phyloP scores from a whole-genome alignment of 2,329 filamentous ascomycete genomes.

The Nemania sp. region DNA sequence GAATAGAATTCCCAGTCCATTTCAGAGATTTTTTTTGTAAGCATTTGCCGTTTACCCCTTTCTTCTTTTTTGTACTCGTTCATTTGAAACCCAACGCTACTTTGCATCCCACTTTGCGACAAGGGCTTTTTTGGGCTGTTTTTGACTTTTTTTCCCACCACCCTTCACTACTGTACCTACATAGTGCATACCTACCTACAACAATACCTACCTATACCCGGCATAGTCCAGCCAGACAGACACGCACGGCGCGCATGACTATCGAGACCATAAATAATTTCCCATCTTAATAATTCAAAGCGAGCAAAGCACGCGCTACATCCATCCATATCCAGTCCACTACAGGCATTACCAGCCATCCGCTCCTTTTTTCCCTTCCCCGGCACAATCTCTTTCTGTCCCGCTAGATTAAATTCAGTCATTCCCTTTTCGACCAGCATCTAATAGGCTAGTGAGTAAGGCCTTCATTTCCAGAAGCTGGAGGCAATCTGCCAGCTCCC shows the following conservation, averaged over 20 bases:
- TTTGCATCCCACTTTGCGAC: slow-evolving; percentile 21
- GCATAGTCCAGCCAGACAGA: slow-evolving; percentile 6
- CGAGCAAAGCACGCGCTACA: slow-evolving; percentile 20
- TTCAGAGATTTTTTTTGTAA: slow-evolving; percentile 23
- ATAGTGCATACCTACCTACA: slow-evolving; percentile 9
- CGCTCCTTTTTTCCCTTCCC: slow-evolving; percentile 42
- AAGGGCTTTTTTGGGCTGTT: slow-evolving; percentile 32
- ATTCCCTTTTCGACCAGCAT: slow-evolving; percentile 50
- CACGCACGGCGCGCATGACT: slow-evolving; percentile 36
- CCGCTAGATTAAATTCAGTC: slow-evolving; percentile 47
- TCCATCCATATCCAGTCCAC: slow-evolving; percentile 12
- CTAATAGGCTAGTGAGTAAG: slow-evolving; percentile 52
- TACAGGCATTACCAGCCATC: slow-evolving; percentile 39
- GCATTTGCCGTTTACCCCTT: slow-evolving; percentile 20
- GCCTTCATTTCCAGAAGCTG: slow-evolving; percentile 53
- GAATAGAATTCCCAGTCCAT: slow-evolving; percentile 29
- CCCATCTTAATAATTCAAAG: slow-evolving; percentile 32
- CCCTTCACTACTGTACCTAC: neutral
- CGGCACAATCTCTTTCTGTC: slow-evolving; percentile 39
- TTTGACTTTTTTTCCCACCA: neutral
- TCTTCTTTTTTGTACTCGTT: slow-evolving; percentile 32
- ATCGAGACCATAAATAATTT: slow-evolving; percentile 40
- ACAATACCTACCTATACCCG: neutral
- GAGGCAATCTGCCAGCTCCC: slow-evolving; percentile 49
- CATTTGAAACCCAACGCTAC: slow-evolving; percentile 33